phyloP scores from a whole-genome alignment of 2,329 filamentous ascomycete genomes.

The Colletotrichum sp. region DNA sequence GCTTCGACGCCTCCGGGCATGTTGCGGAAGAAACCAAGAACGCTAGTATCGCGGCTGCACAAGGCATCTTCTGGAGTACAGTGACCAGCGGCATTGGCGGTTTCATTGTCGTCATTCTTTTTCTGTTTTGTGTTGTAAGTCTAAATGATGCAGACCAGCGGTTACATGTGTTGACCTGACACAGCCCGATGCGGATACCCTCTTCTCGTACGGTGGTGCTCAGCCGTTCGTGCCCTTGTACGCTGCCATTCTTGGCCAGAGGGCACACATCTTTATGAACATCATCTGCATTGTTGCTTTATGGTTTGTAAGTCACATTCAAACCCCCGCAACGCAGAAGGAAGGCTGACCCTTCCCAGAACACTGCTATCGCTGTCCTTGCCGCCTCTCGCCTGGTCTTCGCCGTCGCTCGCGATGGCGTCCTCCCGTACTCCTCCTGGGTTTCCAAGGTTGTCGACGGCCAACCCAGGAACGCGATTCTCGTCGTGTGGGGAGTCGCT shows the following conservation, averaged over 20 bases:
- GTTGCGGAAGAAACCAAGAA: constrained; percentile 68
- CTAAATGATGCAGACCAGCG: not conserved
- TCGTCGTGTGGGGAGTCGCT: constrained; percentile 61
- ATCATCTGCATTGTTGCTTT: constrained; percentile 57
- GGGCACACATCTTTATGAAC: constrained; percentile 66
- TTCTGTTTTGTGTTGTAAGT: constrained; percentile 61
- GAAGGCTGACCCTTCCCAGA: constrained; percentile 33
- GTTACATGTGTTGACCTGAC: not conserved
- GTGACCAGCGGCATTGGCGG: constrained; percentile 61
- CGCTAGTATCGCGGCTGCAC: constrained; percentile 58
- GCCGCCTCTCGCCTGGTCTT: constrained; percentile 67
- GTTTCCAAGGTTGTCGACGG: constrained; percentile 59
- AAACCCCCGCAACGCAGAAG: fast-evolving
- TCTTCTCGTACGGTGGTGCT: constrained; percentile 58
- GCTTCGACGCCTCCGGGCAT: constrained; percentile 66
- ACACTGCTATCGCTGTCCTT: constrained; percentile 64
- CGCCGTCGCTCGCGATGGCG: constrained; percentile 65
- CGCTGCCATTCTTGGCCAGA: constrained; percentile 58
- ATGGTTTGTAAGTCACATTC: constrained; percentile 49
- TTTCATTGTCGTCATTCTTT: constrained; percentile 60
- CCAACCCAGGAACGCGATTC: constrained; percentile 64
- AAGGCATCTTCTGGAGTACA: constrained; percentile 66
- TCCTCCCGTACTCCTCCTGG: constrained; percentile 63
- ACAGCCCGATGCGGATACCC: constrained; percentile 55
- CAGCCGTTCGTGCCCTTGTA: constrained; percentile 66